A percentile compares a stretch with the other conserved stretches of the same genome.
phyloP scores from a whole-genome alignment of 2,329 filamentous ascomycete genomes.

The Calycina marina region DNA sequence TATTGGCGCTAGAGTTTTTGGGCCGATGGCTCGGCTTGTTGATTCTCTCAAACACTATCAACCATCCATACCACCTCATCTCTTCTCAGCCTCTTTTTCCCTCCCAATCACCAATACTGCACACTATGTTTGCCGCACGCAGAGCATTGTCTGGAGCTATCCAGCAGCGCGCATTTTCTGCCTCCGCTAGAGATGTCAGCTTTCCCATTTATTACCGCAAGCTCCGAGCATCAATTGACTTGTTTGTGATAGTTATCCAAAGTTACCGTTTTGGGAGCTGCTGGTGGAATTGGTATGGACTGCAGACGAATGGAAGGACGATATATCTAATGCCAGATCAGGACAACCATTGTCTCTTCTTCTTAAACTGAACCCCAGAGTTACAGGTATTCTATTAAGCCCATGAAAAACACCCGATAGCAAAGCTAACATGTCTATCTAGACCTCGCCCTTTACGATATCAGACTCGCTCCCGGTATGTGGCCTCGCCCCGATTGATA shows the following conservation, averaged over 20 bases:
- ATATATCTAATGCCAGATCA: neutral
- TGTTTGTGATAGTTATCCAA: constrained; percentile 64
- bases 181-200: constrained; percentile 60
- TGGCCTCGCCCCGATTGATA: constrained; percentile 15
- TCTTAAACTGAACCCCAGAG: constrained; percentile 95
- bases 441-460: constrained; percentile 95
- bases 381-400: constrained; percentile 4
- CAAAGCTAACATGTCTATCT: constrained; percentile 15
- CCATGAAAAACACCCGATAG: too few species aligned
- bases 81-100: too few species aligned
- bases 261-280: constrained; percentile 92
- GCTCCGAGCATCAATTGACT: constrained; percentile 8
- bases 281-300: constrained; percentile 70
- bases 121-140: constrained; percentile 60
- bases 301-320: neutral
- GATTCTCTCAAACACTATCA: too few species aligned
- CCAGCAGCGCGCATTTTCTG: constrained; percentile 71
- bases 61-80: too few species aligned
- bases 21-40: too few species aligned
- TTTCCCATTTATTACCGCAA: constrained; percentile 4
- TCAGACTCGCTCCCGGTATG: constrained; percentile 83
- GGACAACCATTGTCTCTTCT: constrained; percentile 79
- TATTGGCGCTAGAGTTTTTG: too few species aligned
- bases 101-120: too few species aligned
- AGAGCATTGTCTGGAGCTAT: constrained; percentile 38